Base-by-base conservation (phyloP, 148 eudicot species). In the Fagopyrum homotropicum region DNA sequence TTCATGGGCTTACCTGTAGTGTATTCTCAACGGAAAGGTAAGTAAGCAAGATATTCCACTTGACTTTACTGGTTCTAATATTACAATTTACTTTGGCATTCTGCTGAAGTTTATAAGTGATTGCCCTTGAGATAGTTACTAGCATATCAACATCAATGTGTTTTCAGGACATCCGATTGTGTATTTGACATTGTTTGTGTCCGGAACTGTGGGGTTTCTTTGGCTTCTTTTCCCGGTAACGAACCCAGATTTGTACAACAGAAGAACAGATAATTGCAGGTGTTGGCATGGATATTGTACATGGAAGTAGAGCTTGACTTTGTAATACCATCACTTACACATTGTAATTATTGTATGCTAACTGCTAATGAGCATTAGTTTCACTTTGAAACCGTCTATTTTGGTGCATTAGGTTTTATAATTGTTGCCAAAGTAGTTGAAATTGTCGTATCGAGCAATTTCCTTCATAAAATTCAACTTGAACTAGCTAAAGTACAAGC, bases 241-340 rank as follows among this genome's bases (percentile, higher is more conserved):
- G 30, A 51, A 48, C 69, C 94, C 90, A 35, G 80, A 81, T 81
- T 68, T 89, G 84, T 89, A 84, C 69, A 91, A 87, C 77, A 48
- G 52, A 40, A 79, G 77, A 78, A 84, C 71, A 54, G 90, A 87
- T 73, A 73, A 78, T 77, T 93, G 98, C 88, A 77, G 19, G 46
- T 91, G 96, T 81, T 93, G 98, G 98, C 97, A 87, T 68, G 81
- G 87, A 77, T 85, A 84, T 76, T 93, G 97, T 83, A 66, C 77
- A 75, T 88, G 87, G 90, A 82, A 75, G 78, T 88, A 83, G 75
- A 83, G 72, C 40, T 2, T 14, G 45, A 17, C 74, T 46, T 46
- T 19, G 47, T 5, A 15, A 66, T 30, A 63, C 45, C 2, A 11
- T 9, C 44, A 30, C 17, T 64, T 43, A 4, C 71, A 40, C 47